Evolutionary conservation across 176 grass and related monocot species (phyloP).

Genomic region (Avena eriantha): DNA sequence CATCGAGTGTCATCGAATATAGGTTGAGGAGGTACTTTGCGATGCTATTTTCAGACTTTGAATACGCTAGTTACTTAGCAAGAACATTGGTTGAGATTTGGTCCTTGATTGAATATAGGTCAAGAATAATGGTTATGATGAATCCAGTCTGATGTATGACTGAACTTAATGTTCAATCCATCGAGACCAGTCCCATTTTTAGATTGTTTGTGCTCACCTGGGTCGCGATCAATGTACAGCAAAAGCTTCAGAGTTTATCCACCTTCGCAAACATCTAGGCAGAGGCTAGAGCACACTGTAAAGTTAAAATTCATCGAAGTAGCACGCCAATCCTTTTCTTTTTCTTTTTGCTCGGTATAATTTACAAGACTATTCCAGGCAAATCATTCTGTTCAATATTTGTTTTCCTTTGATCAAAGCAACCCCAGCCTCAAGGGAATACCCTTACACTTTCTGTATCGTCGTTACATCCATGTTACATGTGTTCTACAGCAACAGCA

Average conservation of each 20-base stretch:
- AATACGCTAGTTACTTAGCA: no score
- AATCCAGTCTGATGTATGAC: no score
- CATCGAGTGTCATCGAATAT: no score
- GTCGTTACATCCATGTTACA: constrained; percentile 49
- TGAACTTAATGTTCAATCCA: no score
- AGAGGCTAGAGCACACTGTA: background rate
- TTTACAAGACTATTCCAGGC: background rate
- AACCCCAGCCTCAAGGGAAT: background rate
- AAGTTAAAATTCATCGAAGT: background rate
- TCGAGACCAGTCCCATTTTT: background rate
- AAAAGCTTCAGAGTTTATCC: background rate
- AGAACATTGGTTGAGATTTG: no score
- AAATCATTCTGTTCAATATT: background rate
- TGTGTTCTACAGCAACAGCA: constrained; percentile 37
- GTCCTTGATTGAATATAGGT: background rate
- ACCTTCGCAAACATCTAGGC: background rate
- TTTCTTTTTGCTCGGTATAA: background rate
- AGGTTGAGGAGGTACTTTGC: no score
- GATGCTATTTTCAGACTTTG: no score
- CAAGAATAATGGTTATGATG: no score
- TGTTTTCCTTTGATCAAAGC: background rate
- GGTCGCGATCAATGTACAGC: background rate
- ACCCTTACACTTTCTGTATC: background rate
- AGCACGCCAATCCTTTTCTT: background rate
- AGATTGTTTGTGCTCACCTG: background rate